Evolutionary conservation across 108 stramenopile genomes (phyloP).

Genomic region (Nitzschia putrida): DNA sequence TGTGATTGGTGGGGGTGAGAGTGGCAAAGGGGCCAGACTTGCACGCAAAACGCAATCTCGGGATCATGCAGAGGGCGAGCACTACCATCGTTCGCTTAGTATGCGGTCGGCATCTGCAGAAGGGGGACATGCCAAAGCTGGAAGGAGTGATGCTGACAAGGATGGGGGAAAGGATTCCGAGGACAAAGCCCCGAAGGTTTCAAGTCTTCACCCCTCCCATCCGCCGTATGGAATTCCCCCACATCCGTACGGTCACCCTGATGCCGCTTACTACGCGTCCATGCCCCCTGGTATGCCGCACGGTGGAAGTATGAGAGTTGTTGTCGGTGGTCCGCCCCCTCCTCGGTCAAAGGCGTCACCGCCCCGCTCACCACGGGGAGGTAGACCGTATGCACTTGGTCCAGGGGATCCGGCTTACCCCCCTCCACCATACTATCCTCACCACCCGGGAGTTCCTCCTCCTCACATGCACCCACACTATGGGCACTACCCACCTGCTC

Average conservation of each 20-base stretch:
- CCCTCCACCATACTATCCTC: slow-evolving; percentile 23
- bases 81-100: slow-evolving; percentile 7
- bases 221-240: slow-evolving; percentile 18
- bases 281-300: slow-evolving; percentile 33
- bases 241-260: slow-evolving; percentile 24
- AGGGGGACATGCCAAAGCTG: background rate
- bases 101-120: slow-evolving; percentile 11
- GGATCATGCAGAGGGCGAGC: slow-evolving; percentile 33
- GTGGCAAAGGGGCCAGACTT: slow-evolving; percentile 20
- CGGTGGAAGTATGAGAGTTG: slow-evolving; percentile 54
- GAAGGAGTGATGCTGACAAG: background rate
- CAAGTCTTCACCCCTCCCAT: slow-evolving; percentile 29
- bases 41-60: slow-evolving; percentile 39
- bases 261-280: slow-evolving; percentile 22
- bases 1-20: slow-evolving; percentile 43
- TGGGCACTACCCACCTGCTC: slow-evolving; percentile 38
- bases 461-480: slow-evolving; percentile 49
- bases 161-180: background rate
- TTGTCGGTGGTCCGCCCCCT: slow-evolving; percentile 55
- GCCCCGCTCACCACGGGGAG: slow-evolving; percentile 17
- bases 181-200: slow-evolving; percentile 8
- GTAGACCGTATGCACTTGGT: slow-evolving; percentile 28
- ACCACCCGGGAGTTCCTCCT: slow-evolving; percentile 36
- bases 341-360: slow-evolving; percentile 32
- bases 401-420: slow-evolving; percentile 36